Evolutionary conservation across 2,329 filamentous ascomycete genomes (phyloP).

Genomic region (Fusarium tjaetaba): DNA sequence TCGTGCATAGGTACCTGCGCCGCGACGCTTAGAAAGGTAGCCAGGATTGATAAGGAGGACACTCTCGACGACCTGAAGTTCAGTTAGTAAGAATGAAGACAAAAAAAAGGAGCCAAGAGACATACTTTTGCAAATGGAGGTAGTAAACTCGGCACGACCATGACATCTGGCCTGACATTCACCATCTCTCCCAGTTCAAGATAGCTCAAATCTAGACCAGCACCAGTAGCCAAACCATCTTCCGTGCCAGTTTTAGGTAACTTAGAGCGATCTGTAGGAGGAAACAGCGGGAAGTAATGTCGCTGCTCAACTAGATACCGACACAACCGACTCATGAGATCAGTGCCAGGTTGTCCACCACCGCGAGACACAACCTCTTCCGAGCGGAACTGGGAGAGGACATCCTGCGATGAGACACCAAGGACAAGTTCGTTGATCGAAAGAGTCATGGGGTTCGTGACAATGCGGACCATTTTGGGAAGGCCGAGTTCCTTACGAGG

Average conservation of each 20-base stretch:
- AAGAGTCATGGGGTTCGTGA: constrained; percentile 91
- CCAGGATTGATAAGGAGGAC: constrained; percentile 93
- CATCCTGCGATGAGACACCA: constrained; percentile 84
- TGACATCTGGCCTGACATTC: constrained; percentile 83
- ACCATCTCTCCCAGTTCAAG: constrained; percentile 92
- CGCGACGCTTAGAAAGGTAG: constrained; percentile 83
- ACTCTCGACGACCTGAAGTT: constrained; percentile 81
- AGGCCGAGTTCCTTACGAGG: constrained; percentile 78
- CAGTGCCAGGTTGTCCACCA: constrained; percentile 46
- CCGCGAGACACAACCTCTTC: constrained; percentile 66
- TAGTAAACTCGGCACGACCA: constrained; percentile 83
- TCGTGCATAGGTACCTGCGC: constrained; percentile 85
- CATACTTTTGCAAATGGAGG: constrained; percentile 88
- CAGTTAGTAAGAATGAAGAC: constrained; percentile 14
- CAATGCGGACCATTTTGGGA: constrained; percentile 77
- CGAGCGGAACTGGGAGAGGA: constrained; percentile 81
- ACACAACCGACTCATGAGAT: constrained; percentile 76
- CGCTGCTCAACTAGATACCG: constrained; percentile 87
- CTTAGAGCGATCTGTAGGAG: constrained; percentile 75
- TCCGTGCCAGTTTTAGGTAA: constrained; percentile 72
- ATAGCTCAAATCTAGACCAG: constrained; percentile 84
- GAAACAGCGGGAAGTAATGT: constrained; percentile 91
- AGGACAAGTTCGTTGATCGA: constrained; percentile 88
- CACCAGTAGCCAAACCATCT: constrained; percentile 72
- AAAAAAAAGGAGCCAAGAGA: not conserved